Base-by-base conservation (phyloP, 345 rosid species). In the Raphanus raphanistrum region DNA sequence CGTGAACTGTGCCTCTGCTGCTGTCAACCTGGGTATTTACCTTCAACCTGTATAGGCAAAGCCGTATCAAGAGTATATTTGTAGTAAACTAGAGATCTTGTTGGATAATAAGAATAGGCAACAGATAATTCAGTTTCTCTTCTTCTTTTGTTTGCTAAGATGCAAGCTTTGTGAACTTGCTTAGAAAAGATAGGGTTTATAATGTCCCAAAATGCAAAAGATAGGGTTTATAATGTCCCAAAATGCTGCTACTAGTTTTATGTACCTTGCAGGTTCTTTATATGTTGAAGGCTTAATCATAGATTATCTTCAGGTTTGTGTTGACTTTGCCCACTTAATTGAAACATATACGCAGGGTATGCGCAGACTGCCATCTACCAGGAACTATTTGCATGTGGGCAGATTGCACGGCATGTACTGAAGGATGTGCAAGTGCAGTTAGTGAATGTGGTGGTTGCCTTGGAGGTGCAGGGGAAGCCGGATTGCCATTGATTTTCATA, bases 321-420 rank as follows among this genome's bases (percentile, higher is more conserved):
- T 43, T 66, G 73, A 63, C 61, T 71, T 59, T 67, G 58, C 16
- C 5, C 13, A 26, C 17, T 55, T 31, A 48, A 48, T 45, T 45
- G 4, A 65, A 27, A 62, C 25, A 21, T 65, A 4, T 45, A 62
- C 79, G 88, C 91, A 96, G 99, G 72, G 77, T 96, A 71, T 96
- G 99, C 86, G 90, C 98, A 5, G 99, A 96, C 83, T 96, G 99
- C 71, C 99, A 96, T 86, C 84, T 96, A 74, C 98, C 99, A 6
- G 98, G 99, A 35, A 96, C 99, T 7, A 87, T 96, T 48, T 96
- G 99, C 65, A 87, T 96, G 93, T 96, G 99, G 98, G 92, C 97
- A 35, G 99, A 96, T 85, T 96, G 99, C 77, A 93, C 99, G 4
- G 87, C 98, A 35, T 96, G 99, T 87, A 89, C 92, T 60, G 99